These are phyloP conservation scores for Cercospora sesami DNA, from an alignment of 2,329 filamentous ascomycete species.

Conservation along the genomic window DNA sequence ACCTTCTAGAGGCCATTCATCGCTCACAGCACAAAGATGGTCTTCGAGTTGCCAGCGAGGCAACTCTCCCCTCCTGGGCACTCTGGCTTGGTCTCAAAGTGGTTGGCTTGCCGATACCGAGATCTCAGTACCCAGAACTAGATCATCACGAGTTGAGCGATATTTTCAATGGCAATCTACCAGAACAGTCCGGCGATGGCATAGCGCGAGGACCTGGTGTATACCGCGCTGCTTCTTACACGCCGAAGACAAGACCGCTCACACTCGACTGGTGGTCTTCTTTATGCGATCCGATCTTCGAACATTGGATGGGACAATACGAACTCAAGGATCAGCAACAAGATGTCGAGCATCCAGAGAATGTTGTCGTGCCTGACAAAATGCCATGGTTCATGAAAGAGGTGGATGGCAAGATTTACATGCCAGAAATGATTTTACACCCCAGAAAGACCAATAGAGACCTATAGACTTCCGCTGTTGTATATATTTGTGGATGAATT, in stretches of 20 bases:
- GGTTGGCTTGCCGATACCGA: constrained; percentile 50
- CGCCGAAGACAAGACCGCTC: constrained; percentile 24
- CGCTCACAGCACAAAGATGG: constrained; percentile 33
- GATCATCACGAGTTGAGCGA: constrained; percentile 25
- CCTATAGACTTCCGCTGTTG: background rate
- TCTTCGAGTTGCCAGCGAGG: constrained; percentile 64
- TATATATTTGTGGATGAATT: background rate
- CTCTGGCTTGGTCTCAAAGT: constrained; percentile 74
- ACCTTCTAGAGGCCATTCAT: constrained; percentile 7
- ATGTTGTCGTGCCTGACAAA: constrained; percentile 20
- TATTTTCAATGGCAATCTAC: background rate
- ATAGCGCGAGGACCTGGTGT: background rate
- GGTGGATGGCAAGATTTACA: constrained; percentile 37
- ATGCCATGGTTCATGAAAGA: constrained; percentile 36
- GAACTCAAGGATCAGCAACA: background rate
- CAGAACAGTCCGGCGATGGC: constrained; percentile 2
- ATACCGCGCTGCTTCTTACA: constrained; percentile 34
- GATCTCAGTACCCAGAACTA: constrained; percentile 35
- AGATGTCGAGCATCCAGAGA: background rate
- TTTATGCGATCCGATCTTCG: constrained; percentile 38
- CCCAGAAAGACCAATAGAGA: constrained; percentile 40
- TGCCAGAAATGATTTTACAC: constrained; percentile 43
- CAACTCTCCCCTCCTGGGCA: constrained; percentile 76
- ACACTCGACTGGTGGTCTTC: constrained; percentile 39
- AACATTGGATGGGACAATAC: constrained; percentile 38